These are phyloP conservation scores for Lithohypha guttulata DNA, from an alignment of 2,329 filamentous ascomycete species.

Conservation along the genomic window DNA sequence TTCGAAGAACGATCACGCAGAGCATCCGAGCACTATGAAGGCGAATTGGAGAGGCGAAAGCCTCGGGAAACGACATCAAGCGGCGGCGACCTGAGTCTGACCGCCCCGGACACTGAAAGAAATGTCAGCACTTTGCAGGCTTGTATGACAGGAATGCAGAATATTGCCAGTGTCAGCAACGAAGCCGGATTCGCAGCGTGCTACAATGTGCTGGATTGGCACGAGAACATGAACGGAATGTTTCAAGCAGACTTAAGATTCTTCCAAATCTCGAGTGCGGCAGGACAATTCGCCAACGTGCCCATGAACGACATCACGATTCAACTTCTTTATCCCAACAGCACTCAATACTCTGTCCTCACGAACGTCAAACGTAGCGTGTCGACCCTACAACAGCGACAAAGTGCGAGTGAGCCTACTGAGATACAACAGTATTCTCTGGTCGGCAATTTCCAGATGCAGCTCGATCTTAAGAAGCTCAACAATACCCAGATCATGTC, in stretches of 20 bases:
- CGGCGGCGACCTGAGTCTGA: slow-evolving; percentile 3
- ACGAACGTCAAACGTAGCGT: slow-evolving; percentile 13
- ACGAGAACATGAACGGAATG: slow-evolving; percentile 51
- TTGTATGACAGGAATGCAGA: slow-evolving; percentile 47
- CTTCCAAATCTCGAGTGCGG: slow-evolving; percentile 56
- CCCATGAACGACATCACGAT: slow-evolving; percentile 24
- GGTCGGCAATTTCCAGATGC: slow-evolving; percentile 24
- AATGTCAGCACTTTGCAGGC: slow-evolving; percentile 41
- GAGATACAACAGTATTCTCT: slow-evolving; percentile 27
- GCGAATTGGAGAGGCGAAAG: slow-evolving; percentile 8
- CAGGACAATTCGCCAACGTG: slow-evolving; percentile 35
- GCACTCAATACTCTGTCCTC: slow-evolving; percentile 18
- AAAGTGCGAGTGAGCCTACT: slow-evolving; percentile 12
- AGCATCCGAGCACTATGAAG: slow-evolving; percentile 1
- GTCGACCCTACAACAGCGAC: slow-evolving; percentile 2
- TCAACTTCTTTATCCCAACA: slow-evolving; percentile 21
- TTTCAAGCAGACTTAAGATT: slow-evolving; percentile 70
- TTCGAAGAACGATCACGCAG: neutral
- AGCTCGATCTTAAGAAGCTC: slow-evolving; percentile 23
- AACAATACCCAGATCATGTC: slow-evolving; percentile 24
- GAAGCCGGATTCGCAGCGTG: slow-evolving; percentile 69
- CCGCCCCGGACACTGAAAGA: slow-evolving; percentile 13
- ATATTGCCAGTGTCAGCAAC: slow-evolving; percentile 50
- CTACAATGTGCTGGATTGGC: slow-evolving; percentile 66
- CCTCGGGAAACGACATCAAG: slow-evolving; percentile 5